These are phyloP conservation scores for Oryza glumipatula DNA, from an alignment of 176 grass and related monocot species.

Conservation along the genomic window DNA sequence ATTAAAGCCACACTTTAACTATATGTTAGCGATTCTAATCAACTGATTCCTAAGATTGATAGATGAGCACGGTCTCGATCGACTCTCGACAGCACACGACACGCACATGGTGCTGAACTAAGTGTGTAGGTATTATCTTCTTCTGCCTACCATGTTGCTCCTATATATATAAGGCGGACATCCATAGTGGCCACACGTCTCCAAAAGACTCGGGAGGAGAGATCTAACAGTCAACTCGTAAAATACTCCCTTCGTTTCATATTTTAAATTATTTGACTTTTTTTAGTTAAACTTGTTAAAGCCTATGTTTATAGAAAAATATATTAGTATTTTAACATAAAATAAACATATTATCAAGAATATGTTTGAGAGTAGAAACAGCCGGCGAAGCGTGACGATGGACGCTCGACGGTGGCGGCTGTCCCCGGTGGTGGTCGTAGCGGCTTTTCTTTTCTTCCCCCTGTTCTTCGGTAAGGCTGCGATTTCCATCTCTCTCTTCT, in stretches of 20 bases:
- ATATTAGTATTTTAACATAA: too few species aligned
- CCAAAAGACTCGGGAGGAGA: too few species aligned
- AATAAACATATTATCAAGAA: too few species aligned
- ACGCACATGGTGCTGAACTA: neutral
- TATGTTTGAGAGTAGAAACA: too few species aligned
- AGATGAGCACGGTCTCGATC: neutral
- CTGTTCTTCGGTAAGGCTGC: constrained; percentile 14
- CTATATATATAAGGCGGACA: neutral
- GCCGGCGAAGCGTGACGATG: constrained; percentile 31
- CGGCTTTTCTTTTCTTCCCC: constrained; percentile 28
- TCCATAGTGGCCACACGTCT: neutral
- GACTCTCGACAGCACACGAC: neutral
- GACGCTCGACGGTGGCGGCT: neutral
- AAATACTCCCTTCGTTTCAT: too few species aligned
- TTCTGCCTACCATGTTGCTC: neutral
- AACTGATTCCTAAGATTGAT: neutral
- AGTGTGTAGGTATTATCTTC: neutral
- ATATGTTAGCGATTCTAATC: neutral
- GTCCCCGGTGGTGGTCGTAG: neutral
- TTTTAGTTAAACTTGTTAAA: too few species aligned
- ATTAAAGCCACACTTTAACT: too few species aligned
- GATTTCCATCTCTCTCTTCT: neutral
- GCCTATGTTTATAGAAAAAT: too few species aligned
- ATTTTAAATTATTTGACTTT: too few species aligned
- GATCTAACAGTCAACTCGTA: neutral